These are phyloP conservation scores for Podospora tetraspora DNA, from an alignment of 495 filamentous ascomycete genomes.

Conservation along the genomic window DNA sequence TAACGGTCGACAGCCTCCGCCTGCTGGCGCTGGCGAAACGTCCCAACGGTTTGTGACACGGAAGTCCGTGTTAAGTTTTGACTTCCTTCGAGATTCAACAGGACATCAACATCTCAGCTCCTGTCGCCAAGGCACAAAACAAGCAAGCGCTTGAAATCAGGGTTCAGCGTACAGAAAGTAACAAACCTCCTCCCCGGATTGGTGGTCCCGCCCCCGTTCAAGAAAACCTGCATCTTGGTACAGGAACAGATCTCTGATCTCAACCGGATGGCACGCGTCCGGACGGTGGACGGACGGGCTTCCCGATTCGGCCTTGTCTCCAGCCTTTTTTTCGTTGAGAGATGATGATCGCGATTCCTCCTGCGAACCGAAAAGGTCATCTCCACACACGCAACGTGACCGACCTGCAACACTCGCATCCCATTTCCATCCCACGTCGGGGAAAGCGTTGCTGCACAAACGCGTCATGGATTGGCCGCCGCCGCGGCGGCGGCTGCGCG, in stretches of 20 bases:
- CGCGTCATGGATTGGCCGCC: slow-evolving; percentile 16
- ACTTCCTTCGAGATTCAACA: neutral
- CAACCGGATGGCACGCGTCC: neutral
- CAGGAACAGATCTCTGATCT: neutral
- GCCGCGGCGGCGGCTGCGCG: slow-evolving; percentile 5
- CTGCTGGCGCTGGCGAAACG: neutral
- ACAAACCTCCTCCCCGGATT: neutral
- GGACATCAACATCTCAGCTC: neutral
- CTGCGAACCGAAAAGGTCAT: neutral
- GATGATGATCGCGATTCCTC: neutral
- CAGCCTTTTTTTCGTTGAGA: neutral
- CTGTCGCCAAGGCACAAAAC: neutral
- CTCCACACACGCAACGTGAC: neutral
- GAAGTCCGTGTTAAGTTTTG: neutral
- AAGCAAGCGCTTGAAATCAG: neutral
- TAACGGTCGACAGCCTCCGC: neutral
- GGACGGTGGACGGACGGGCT: neutral
- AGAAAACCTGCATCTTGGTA: neutral
- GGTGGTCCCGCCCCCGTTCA: neutral
- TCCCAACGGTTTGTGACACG: neutral
- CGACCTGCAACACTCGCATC: slow-evolving; percentile 2
- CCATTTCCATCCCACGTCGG: neutral
- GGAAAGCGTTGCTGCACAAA: slow-evolving; percentile 13
- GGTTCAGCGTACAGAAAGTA: neutral
- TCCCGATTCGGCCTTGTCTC: neutral